Conservation (phyloP, 1,284 basidiomycete genomes). For the Cystobasidiaceae sp. region DNA sequence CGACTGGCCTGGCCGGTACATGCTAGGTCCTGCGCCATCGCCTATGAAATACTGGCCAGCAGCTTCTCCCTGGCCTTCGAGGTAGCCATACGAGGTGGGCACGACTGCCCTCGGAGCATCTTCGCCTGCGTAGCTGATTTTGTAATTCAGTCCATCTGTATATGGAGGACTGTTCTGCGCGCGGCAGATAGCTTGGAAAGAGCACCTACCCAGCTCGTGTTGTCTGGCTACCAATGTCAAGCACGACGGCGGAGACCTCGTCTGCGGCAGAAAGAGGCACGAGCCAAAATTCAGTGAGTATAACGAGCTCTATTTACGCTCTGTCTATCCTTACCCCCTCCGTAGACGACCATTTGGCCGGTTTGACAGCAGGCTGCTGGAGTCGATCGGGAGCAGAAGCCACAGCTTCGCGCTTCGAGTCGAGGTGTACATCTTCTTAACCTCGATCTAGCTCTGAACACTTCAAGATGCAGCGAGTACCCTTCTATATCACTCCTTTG, state of each 20-base stretch:
- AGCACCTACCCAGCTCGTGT: constrained; percentile 66
- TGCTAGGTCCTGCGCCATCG: constrained; percentile 74
- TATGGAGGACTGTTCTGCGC: too few species aligned
- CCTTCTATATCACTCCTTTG: constrained; percentile 20
- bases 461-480: constrained; percentile 19
- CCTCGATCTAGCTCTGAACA: too few species aligned
- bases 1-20: constrained; percentile 86
- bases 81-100: constrained; percentile 82
- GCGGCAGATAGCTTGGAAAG: not conserved
- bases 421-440: too few species aligned
- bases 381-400: constrained; percentile 7
- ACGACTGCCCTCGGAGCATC: constrained; percentile 90
- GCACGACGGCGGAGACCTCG: constrained; percentile 89
- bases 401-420: too few species aligned
- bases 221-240: constrained; percentile 88
- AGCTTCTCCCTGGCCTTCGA: constrained; percentile 36
- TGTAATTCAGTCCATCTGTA: too few species aligned
- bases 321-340: constrained; percentile 56
- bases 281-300: not conserved
- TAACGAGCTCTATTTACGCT: not conserved
- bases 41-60: constrained; percentile 71
- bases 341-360: constrained; percentile 60
- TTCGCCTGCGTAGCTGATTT: constrained; percentile 74
- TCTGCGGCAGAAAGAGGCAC: constrained; percentile 53
- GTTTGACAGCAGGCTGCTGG: not conserved